These are phyloP conservation scores for Penicillium psychrofluorescens DNA, from an alignment of 495 filamentous ascomycete species.

Conservation along the genomic window DNA sequence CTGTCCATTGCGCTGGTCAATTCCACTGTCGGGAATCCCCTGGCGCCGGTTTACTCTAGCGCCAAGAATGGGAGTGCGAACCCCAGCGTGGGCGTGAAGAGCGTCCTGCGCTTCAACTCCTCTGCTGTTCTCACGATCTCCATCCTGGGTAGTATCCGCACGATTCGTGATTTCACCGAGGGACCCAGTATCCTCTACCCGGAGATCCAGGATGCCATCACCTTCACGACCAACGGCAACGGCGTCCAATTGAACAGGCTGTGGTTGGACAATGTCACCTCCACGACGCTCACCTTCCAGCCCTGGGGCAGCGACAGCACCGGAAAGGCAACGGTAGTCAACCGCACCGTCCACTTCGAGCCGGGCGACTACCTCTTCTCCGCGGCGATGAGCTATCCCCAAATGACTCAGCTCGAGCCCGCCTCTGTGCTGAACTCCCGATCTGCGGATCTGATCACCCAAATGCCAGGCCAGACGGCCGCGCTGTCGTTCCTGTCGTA, in stretches of 20 bases:
- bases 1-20: conserved; percentile 46
- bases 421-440: conserved; percentile 40
- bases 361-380: conserved; percentile 50
- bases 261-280: conserved; percentile 57
- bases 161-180: conserved; percentile 55
- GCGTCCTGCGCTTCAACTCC: conserved; percentile 46
- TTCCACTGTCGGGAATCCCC: conserved; percentile 23
- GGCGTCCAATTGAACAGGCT: conserved; percentile 39
- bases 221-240: conserved; percentile 21
- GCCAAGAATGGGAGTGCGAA: too few relatives aligned
- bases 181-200: conserved; percentile 45
- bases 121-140: conserved; percentile 46
- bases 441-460: conserved; percentile 35
- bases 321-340: conserved; percentile 22
- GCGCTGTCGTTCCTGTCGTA: conserved; percentile 59
- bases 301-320: conserved; percentile 26
- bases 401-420: conserved; percentile 44
- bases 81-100: conserved; percentile 43
- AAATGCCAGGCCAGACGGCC: conserved; percentile 36
- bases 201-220: conserved; percentile 44
- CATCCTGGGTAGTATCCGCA: conserved; percentile 54
- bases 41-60: conserved; percentile 22
- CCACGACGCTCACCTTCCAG: conserved; percentile 34
- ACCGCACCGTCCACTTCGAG: conserved; percentile 37
- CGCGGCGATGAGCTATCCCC: conserved; percentile 54